Conservation (phyloP, 345 rosid species). For the Adansonia digitata region DNA sequence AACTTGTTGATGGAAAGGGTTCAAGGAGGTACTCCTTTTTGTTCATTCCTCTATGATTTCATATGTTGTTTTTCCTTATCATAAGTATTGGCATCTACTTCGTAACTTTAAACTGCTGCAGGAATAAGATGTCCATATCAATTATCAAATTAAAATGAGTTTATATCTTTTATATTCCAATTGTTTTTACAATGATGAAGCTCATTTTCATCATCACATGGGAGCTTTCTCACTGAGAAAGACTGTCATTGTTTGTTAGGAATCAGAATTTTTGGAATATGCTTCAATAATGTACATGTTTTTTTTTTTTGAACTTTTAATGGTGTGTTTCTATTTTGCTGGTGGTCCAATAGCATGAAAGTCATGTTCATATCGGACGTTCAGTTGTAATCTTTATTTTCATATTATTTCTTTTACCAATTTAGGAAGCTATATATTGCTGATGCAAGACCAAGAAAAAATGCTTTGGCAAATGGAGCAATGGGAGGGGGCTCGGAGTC, state of each 20-base stretch:
- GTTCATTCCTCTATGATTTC: not conserved
- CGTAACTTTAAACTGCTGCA: not conserved
- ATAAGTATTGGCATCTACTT: not conserved
- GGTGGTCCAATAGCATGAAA: not conserved
- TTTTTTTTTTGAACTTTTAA: not conserved
- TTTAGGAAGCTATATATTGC: conserved; percentile 90
- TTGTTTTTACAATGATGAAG: not conserved
- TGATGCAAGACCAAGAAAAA: conserved; percentile 97
- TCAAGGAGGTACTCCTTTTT: conserved; percentile 43
- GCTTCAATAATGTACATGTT: not conserved
- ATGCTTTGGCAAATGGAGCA: conserved; percentile 99
- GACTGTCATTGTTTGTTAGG: not conserved
- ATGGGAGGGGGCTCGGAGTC: conserved; percentile 99
- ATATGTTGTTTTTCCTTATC: not conserved
- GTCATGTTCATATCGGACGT: not conserved
- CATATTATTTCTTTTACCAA: conserved; percentile 14
- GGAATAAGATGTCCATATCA: not conserved
- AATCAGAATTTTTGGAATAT: not conserved
- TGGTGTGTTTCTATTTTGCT: not conserved
- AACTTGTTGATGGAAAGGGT: conserved; percentile 44
- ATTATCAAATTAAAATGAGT: not conserved
- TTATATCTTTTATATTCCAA: not conserved
- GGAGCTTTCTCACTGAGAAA: not conserved
- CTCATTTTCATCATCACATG: not conserved
- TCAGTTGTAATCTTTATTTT: not conserved